Evolutionary conservation across 805 yeast genomes (phyloP).

Genomic region (Myxozyma neotropica): DNA sequence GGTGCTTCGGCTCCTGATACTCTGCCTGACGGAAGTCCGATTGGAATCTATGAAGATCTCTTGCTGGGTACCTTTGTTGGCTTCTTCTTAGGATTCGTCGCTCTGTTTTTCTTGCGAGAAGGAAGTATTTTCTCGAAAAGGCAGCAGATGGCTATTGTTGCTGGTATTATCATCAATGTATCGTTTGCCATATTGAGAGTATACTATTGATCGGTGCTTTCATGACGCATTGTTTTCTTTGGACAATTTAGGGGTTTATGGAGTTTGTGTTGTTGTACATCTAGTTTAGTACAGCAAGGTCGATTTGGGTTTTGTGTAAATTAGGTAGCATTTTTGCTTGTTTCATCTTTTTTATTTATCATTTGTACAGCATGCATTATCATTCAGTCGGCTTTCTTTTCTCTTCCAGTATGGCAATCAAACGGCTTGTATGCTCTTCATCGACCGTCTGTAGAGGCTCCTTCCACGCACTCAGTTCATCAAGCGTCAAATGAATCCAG

Average conservation of each 20-base stretch:
- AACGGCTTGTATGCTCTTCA: background rate
- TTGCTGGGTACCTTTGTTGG: slow-evolving; percentile 74
- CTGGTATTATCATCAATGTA: slow-evolving; percentile 70
- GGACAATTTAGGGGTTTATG: too few species aligned
- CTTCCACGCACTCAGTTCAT: background rate
- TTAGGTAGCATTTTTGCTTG: background rate
- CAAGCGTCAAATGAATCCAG: background rate
- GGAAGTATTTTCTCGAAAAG: slow-evolving; percentile 61
- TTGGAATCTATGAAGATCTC: slow-evolving; percentile 62
- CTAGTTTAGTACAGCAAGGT: too few species aligned
- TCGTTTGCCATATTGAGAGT: slow-evolving; percentile 62
- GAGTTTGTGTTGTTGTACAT: too few species aligned
- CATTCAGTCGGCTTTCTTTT: background rate
- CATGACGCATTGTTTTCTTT: too few species aligned
- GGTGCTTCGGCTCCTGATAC: slow-evolving; percentile 38
- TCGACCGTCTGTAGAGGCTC: background rate
- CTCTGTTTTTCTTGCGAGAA: slow-evolving; percentile 60
- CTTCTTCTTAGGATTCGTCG: slow-evolving; percentile 70
- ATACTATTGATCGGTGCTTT: slow-evolving; percentile 32
- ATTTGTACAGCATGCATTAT: background rate
- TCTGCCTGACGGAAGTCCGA: slow-evolving; percentile 40
- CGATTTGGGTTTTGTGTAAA: background rate
- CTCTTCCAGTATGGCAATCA: background rate
- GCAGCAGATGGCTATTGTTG: slow-evolving; percentile 67
- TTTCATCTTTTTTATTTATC: background rate